Conservation (phyloP, 2,329 filamentous ascomycete species). For the Pseudogymnoascus sp. region DNA sequence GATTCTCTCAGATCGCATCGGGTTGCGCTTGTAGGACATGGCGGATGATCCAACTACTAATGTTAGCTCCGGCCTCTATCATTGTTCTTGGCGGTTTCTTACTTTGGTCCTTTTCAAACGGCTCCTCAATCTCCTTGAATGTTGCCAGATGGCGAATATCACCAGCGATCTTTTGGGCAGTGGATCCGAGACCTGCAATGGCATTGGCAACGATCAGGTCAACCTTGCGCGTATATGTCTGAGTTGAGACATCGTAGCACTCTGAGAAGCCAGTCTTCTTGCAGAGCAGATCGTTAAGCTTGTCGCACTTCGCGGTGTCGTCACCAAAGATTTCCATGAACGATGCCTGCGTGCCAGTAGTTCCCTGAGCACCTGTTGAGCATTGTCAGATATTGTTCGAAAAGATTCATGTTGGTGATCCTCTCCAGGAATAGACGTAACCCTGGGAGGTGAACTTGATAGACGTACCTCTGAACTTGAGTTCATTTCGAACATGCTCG, state of each 20-base stretch:
- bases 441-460: neutral
- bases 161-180: constrained; percentile 64
- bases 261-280: constrained; percentile 46
- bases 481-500: constrained; percentile 57
- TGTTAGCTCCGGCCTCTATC: neutral
- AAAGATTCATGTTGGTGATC: neutral
- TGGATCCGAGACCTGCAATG: constrained; percentile 71
- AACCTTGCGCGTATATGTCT: constrained; percentile 71
- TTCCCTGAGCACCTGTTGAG: constrained; percentile 38
- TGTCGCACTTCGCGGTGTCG: constrained; percentile 42
- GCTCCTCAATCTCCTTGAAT: constrained; percentile 80
- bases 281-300: constrained; percentile 49
- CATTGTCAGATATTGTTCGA: neutral
- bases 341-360: constrained; percentile 68
- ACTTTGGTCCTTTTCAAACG: constrained; percentile 69
- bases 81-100: neutral
- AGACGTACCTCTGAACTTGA: constrained; percentile 64
- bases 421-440: neutral
- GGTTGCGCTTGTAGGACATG: constrained; percentile 44
- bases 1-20: constrained; percentile 44
- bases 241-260: constrained; percentile 46
- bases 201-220: constrained; percentile 75
- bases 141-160: constrained; percentile 69
- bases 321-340: constrained; percentile 47
- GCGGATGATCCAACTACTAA: constrained; percentile 50